phyloP scores from a whole-genome alignment of 345 rosid species.

The Corymbia maculata region DNA sequence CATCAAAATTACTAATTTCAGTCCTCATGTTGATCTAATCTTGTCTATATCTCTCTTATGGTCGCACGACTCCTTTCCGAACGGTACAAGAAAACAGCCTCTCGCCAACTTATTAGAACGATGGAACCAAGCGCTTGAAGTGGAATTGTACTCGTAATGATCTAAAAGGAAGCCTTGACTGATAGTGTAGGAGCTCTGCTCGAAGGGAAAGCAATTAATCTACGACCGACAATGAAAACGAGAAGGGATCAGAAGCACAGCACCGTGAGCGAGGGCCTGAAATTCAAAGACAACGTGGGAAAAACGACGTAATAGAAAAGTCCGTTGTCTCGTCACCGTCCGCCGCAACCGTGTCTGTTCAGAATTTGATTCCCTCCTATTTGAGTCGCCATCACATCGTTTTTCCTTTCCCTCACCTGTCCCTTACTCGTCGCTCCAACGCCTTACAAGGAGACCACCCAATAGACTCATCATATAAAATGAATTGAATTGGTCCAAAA shows the following conservation, averaged over 20 bases:
- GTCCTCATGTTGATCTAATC: neutral
- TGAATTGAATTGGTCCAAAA: too few relatives aligned
- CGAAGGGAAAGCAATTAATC: too few relatives aligned
- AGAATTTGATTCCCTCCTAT: neutral
- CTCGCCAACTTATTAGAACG: neutral
- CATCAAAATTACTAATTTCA: neutral
- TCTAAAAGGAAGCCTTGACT: too few relatives aligned
- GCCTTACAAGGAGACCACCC: too few relatives aligned
- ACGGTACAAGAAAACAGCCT: neutral
- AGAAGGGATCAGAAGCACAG: neutral
- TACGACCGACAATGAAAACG: neutral
- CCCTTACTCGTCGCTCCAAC: too few relatives aligned
- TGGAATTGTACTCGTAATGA: too few relatives aligned
- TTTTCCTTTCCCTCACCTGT: neutral
- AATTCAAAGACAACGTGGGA: neutral
- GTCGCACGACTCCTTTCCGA: neutral
- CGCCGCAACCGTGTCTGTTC: neutral
- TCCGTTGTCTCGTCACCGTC: neutral
- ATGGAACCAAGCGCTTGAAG: too few relatives aligned
- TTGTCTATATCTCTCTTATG: neutral
- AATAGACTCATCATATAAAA: too few relatives aligned
- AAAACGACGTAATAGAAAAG: neutral
- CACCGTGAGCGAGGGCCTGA: neutral
- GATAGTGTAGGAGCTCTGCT: too few relatives aligned
- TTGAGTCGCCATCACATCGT: neutral